These are phyloP conservation scores for Ophiostoma piceae DNA, from an alignment of 2,329 filamentous ascomycete genomes.

Conservation along the genomic window DNA sequence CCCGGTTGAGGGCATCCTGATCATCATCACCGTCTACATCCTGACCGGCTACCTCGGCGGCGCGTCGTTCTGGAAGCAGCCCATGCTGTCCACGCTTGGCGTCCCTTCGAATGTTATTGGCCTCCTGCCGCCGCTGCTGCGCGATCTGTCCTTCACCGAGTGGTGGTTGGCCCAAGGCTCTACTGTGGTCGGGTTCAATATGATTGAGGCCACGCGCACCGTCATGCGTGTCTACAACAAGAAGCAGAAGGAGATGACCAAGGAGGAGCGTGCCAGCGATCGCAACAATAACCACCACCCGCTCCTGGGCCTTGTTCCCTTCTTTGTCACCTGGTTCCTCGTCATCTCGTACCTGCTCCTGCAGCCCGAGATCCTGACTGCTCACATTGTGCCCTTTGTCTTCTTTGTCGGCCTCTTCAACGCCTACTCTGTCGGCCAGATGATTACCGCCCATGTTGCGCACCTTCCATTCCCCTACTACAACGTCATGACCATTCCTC, in stretches of 20 bases:
- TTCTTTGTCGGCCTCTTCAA: constrained; percentile 87
- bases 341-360: constrained; percentile 75
- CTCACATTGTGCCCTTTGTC: constrained; percentile 82
- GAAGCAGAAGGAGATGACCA: constrained; percentile 33
- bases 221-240: constrained; percentile 72
- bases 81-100: constrained; percentile 67
- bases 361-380: constrained; percentile 74
- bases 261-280: constrained; percentile 16
- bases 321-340: constrained; percentile 71
- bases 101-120: constrained; percentile 64
- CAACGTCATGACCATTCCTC: constrained; percentile 75
- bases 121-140: constrained; percentile 60
- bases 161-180: constrained; percentile 89
- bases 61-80: constrained; percentile 87
- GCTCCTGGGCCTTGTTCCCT: constrained; percentile 76
- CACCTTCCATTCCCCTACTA: constrained; percentile 83
- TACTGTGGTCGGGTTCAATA: constrained; percentile 79
- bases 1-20: constrained; percentile 89
- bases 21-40: constrained; percentile 73
- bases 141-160: constrained; percentile 79
- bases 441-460: constrained; percentile 91
- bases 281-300: constrained; percentile 54
- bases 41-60: constrained; percentile 81
- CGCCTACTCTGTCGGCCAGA: constrained; percentile 89
- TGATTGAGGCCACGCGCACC: constrained; percentile 69